phyloP scores from a whole-genome alignment of 2,329 filamentous ascomycete genomes.

The Alternaria sp. region DNA sequence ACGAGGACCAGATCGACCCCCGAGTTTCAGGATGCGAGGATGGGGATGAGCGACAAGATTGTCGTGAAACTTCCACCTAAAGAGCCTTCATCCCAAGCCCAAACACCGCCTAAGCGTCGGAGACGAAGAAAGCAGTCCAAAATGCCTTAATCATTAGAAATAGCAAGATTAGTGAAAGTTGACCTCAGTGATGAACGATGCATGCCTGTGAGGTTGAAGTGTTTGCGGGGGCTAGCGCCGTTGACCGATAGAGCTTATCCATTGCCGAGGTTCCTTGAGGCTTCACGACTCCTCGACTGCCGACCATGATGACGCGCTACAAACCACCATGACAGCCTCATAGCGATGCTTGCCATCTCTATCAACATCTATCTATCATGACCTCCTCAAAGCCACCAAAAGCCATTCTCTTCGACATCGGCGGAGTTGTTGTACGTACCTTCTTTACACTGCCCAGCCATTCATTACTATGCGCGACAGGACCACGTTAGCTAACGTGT shows the following conservation, averaged over 20 bases:
- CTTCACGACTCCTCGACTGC: constrained; percentile 13
- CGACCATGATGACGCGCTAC: constrained; percentile 20
- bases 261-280: constrained; percentile 32
- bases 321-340: constrained; percentile 23
- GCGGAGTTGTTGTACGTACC: constrained; percentile 87
- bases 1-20: neutral
- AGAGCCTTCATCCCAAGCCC: neutral
- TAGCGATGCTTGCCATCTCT: constrained; percentile 2
- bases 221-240: constrained; percentile 12
- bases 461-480: neutral
- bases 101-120: neutral
- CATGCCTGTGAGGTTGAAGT: neutral
- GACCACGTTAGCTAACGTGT: neutral
- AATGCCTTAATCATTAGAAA: neutral
- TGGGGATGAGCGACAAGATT: neutral
- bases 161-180: neutral
- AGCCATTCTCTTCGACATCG: constrained; percentile 84
- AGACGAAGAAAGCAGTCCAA: neutral
- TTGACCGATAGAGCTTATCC: constrained; percentile 26
- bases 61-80: neutral
- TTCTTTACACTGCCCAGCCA: neutral
- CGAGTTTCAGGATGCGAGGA: neutral
- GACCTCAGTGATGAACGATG: neutral
- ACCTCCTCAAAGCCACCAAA: constrained; percentile 21
- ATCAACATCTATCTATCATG: constrained; percentile 10